Percentiles rank a stretch among this genome's conserved stretches.
phyloP scores from a whole-genome alignment of 2,329 filamentous ascomycete species.

The Fusarium verrucosum region DNA sequence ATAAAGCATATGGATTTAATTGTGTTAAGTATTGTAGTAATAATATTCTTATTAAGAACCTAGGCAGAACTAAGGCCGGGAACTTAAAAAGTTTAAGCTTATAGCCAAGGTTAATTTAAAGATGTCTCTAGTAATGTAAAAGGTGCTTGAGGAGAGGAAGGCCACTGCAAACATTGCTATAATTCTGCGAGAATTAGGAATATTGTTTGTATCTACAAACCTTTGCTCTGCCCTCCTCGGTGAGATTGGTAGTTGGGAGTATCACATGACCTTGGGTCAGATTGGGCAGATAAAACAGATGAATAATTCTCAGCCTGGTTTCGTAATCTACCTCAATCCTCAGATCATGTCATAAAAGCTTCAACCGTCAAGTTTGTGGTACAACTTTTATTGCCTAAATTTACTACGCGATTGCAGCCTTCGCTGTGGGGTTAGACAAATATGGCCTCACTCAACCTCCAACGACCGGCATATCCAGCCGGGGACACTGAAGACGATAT shows the following conservation, averaged over 20 bases:
- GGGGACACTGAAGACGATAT: conserved; percentile 30
- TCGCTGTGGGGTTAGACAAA: conserved; percentile 20
- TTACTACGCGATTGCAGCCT: too few species aligned
- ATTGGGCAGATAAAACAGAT: background rate
- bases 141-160: too few species aligned
- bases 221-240: background rate
- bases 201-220: too few species aligned
- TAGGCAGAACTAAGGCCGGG: background rate
- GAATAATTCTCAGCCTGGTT: background rate
- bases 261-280: conserved; percentile 12
- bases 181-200: background rate
- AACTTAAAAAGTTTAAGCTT: background rate
- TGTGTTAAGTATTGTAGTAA: background rate
- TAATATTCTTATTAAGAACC: background rate
- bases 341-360: background rate
- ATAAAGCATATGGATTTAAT: rapidly evolving
- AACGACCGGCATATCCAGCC: conserved; percentile 7
- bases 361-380: rapidly evolving
- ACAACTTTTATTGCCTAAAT: background rate
- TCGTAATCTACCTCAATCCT: background rate
- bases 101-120: background rate
- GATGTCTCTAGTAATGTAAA: too few species aligned
- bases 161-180: too few species aligned
- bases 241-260: background rate
- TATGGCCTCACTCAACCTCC: conserved; percentile 28